Conservation (phyloP, 768 basidiomycete species). For the Amanita inopinata region DNA sequence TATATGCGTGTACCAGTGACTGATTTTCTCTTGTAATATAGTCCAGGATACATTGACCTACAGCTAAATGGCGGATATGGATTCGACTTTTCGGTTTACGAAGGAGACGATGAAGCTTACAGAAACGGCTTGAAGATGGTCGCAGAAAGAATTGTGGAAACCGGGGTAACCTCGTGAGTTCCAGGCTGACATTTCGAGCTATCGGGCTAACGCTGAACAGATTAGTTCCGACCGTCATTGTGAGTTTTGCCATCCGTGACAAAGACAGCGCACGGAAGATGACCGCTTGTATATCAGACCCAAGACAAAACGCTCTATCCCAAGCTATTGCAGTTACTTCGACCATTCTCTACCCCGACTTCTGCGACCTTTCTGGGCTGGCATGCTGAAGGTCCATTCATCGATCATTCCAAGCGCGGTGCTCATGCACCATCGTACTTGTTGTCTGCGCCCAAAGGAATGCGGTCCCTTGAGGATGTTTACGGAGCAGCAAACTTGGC, state of each 20-base stretch:
- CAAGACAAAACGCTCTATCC: constrained; percentile 72
- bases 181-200: constrained; percentile 8
- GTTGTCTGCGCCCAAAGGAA: constrained; percentile 49
- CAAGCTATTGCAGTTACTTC: constrained; percentile 55
- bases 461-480: constrained; percentile 59
- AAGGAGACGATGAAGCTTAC: constrained; percentile 61
- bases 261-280: not conserved
- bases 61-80: constrained; percentile 89
- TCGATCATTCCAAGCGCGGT: constrained; percentile 74
- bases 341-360: constrained; percentile 50
- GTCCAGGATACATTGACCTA: constrained; percentile 80
- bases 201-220: constrained; percentile 18
- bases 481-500: constrained; percentile 62
- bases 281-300: constrained; percentile 38
- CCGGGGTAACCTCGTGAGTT: constrained; percentile 79
- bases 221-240: constrained; percentile 62
- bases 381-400: constrained; percentile 89
- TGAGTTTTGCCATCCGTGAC: too few relatives aligned
- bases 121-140: constrained; percentile 56
- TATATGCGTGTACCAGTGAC: not conserved
- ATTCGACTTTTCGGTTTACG: constrained; percentile 81
- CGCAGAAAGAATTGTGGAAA: constrained; percentile 72
- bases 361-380: constrained; percentile 78
- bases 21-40: constrained; percentile 17
- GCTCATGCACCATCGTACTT: constrained; percentile 70